phyloP scores from a whole-genome alignment of 2,329 filamentous ascomycete genomes.

The Pseudogymnoascus sp. region DNA sequence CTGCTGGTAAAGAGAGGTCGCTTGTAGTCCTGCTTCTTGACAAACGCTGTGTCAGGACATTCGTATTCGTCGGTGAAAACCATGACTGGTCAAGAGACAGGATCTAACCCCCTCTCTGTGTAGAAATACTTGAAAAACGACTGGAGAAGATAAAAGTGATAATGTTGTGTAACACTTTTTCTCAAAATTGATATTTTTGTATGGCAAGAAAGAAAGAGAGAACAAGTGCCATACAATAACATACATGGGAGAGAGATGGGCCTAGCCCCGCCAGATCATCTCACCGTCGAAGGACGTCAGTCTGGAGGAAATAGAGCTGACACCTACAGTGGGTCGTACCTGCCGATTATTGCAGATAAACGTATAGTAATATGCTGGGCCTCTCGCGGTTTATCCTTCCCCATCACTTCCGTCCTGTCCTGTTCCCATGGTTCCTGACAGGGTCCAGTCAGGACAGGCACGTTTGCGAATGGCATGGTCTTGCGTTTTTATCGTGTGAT shows the following conservation, averaged over 20 bases:
- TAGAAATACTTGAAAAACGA: background rate
- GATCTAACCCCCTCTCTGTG: background rate
- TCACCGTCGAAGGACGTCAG: background rate
- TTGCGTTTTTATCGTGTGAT: background rate
- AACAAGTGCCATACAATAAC: background rate
- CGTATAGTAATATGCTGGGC: background rate
- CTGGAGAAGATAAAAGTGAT: background rate
- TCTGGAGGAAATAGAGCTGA: background rate
- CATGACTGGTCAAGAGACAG: background rate
- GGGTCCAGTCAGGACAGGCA: background rate
- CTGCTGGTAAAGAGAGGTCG: background rate
- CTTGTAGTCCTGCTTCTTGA: background rate
- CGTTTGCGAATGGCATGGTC: background rate
- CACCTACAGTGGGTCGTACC: background rate
- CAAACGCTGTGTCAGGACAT: background rate
- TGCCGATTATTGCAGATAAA: background rate
- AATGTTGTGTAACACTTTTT: background rate
- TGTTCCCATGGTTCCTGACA: background rate
- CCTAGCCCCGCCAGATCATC: background rate
- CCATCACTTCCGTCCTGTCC: background rate
- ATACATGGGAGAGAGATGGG: background rate
- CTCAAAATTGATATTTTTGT: background rate
- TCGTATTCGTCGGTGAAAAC: background rate
- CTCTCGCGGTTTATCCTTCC: background rate
- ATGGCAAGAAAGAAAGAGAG: background rate